Conservation (phyloP, 2,329 filamentous ascomycete species). For the Orbilia brochopaga region DNA sequence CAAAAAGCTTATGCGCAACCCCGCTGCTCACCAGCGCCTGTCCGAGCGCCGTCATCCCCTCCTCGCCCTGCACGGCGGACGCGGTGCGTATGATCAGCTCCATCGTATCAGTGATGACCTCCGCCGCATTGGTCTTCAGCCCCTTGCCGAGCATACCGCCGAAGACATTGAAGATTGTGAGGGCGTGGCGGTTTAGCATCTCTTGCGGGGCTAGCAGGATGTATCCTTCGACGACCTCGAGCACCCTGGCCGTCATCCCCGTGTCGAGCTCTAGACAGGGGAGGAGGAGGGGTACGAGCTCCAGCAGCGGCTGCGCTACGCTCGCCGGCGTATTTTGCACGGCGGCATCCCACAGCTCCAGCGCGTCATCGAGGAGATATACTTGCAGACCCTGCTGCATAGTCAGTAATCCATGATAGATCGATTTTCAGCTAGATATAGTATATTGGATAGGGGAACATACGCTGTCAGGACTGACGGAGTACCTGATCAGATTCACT, state of each 20-base stretch:
- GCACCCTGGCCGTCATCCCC: constrained; percentile 67
- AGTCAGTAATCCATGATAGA: background rate
- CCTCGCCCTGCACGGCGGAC: constrained; percentile 67
- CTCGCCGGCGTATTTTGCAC: constrained; percentile 70
- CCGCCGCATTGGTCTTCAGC: constrained; percentile 63
- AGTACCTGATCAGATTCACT: constrained; percentile 79
- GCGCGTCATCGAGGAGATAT: constrained; percentile 86
- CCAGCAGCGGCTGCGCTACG: constrained; percentile 67
- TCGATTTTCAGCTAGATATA: background rate
- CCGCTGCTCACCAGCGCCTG: constrained; percentile 70
- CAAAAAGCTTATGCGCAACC: constrained; percentile 69
- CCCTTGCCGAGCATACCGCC: constrained; percentile 59
- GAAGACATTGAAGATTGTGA: constrained; percentile 61
- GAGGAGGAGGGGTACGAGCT: constrained; percentile 68
- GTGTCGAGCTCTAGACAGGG: constrained; percentile 71
- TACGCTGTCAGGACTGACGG: constrained; percentile 76
- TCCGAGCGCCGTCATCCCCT: constrained; percentile 69
- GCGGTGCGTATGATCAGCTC: constrained; percentile 71
- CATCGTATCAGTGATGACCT: constrained; percentile 67
- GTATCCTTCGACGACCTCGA: constrained; percentile 73
- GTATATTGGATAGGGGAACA: constrained; percentile 46
- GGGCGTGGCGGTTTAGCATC: constrained; percentile 65
- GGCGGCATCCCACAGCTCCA: constrained; percentile 86
- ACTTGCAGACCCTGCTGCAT: constrained; percentile 67
- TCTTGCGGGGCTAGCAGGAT: constrained; percentile 72